These are phyloP conservation scores for Sistotremastrum suecicum DNA, from an alignment of 768 basidiomycete genomes.

Conservation along the genomic window DNA sequence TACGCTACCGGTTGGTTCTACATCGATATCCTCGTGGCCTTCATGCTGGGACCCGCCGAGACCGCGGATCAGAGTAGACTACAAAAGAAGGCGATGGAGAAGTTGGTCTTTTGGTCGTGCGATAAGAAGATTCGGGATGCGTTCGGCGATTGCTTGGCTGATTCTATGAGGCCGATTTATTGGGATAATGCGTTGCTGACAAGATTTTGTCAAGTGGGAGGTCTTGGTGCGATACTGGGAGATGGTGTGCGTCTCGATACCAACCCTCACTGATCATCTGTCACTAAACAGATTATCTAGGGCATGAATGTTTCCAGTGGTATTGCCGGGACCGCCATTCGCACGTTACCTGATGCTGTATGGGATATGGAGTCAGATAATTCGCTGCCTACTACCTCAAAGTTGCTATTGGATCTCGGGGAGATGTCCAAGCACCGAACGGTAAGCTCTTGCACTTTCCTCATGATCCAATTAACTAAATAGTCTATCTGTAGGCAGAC, in stretches of 20 bases:
- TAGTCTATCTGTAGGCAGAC: constrained; percentile 5
- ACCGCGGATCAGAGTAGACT: too few species aligned
- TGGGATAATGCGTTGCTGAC: constrained; percentile 9
- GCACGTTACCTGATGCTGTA: constrained; percentile 10
- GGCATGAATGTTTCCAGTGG: background rate
- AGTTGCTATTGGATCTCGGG: background rate
- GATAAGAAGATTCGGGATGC: constrained; percentile 7
- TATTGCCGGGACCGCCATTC: constrained; percentile 8
- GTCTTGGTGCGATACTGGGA: constrained; percentile 13
- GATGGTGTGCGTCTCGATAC: constrained; percentile 11
- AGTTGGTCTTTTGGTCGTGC: constrained; percentile 14
- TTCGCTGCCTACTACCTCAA: constrained; percentile 6
- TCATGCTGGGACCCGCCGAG: constrained; percentile 9
- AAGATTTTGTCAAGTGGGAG: constrained; percentile 14
- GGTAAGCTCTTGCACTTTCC: background rate
- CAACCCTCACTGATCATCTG: too few species aligned
- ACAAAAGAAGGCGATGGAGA: constrained; percentile 7
- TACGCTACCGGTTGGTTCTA: constrained; percentile 14
- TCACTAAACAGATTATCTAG: too few species aligned
- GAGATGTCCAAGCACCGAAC: too few species aligned
- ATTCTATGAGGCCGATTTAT: constrained; percentile 16
- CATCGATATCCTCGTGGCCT: constrained; percentile 14
- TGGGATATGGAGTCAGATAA: constrained; percentile 14
- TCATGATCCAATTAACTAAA: too few species aligned
- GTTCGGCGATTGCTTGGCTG: constrained; percentile 15